Conservation (phyloP, 2,329 filamentous ascomycete species). For the Hypoxylon sp. region DNA sequence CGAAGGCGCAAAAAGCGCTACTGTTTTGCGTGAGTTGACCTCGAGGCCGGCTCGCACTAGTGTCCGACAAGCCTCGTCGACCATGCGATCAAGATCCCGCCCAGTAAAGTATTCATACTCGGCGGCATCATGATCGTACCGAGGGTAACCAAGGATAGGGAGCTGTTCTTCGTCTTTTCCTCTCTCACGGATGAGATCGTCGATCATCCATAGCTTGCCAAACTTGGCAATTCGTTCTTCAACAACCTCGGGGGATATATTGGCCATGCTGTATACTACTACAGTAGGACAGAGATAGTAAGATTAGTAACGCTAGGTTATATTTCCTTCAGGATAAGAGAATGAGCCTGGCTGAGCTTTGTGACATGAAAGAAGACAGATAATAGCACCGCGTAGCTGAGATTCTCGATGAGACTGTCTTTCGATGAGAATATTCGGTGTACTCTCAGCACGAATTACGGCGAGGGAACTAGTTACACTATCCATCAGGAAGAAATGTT, state of each 20-base stretch:
- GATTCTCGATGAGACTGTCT: not conserved
- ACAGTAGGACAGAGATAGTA: not conserved
- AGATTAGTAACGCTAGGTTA: not conserved
- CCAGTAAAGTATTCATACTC: constrained; percentile 60
- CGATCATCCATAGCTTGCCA: constrained; percentile 58
- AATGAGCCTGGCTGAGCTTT: not conserved
- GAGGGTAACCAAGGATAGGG: constrained; percentile 60
- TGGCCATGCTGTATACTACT: constrained; percentile 45
- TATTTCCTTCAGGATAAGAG: not conserved
- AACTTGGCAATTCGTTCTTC: constrained; percentile 53
- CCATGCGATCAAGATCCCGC: constrained; percentile 58
- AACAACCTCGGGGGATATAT: constrained; percentile 49
- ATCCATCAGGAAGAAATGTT: not conserved
- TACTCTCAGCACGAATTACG: not conserved
- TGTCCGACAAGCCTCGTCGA: constrained; percentile 55
- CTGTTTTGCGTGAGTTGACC: constrained; percentile 52
- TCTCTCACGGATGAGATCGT: constrained; percentile 59
- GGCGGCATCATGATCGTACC: constrained; percentile 50
- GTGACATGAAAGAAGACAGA: not conserved
- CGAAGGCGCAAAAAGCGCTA: constrained; percentile 59
- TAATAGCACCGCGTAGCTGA: not conserved
- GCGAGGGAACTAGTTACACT: not conserved
- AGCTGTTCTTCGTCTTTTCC: constrained; percentile 57
- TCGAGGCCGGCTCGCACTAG: constrained; percentile 54
- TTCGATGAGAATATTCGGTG: not conserved